These are phyloP conservation scores for Niveomyces coronatus DNA, from an alignment of 2,329 filamentous ascomycete species.

Conservation along the genomic window DNA sequence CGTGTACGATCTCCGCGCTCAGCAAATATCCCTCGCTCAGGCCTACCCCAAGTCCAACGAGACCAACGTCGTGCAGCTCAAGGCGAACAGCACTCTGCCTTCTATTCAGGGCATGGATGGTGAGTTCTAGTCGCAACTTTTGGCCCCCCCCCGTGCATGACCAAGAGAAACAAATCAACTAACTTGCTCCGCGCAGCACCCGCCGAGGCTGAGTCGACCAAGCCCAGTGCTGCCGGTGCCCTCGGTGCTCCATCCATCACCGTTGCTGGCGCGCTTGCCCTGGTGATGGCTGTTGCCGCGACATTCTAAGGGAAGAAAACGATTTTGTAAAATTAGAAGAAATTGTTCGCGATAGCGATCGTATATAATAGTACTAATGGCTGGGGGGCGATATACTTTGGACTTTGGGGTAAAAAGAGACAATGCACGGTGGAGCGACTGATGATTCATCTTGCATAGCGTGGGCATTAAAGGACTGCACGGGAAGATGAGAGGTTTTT, in stretches of 20 bases:
- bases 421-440: no score
- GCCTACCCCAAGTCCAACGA: slow-evolving; percentile 37
- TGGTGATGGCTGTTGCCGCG: slow-evolving; percentile 11
- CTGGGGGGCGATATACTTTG: no score
- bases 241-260: background rate
- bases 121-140: slow-evolving; percentile 19
- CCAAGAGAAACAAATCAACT: no score
- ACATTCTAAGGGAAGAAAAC: background rate
- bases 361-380: slow-evolving; percentile 2
- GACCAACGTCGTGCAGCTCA: slow-evolving; percentile 36
- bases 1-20: slow-evolving; percentile 42
- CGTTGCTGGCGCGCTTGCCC: slow-evolving; percentile 6
- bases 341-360: no score
- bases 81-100: slow-evolving; percentile 28
- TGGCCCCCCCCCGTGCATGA: no score
- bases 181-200: no score
- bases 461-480: no score
- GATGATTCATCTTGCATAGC: background rate
- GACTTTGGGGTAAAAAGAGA: no score
- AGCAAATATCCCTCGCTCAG: slow-evolving; percentile 42
- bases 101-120: slow-evolving; percentile 32
- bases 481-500: no score
- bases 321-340: background rate
- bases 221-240: slow-evolving; percentile 4
- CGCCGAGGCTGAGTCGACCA: background rate